phyloP scores from a whole-genome alignment of 208 protist species.

The Porcisia hertigi region DNA sequence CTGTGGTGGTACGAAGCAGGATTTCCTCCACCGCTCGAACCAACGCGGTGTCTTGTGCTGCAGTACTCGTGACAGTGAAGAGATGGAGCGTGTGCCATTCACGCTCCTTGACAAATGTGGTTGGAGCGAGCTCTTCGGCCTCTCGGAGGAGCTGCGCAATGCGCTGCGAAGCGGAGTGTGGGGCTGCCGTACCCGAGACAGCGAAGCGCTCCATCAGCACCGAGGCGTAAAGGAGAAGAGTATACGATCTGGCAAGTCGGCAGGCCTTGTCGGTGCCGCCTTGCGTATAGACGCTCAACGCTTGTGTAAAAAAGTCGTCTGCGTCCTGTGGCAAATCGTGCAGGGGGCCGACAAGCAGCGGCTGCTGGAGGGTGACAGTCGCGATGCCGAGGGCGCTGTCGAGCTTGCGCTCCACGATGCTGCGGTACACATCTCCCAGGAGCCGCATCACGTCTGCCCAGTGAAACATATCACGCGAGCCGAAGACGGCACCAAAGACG shows the following conservation, averaged over 20 bases:
- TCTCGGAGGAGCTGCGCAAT: slow-evolving; percentile 46
- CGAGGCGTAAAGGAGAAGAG: slow-evolving; percentile 47
- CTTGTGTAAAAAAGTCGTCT: slow-evolving; percentile 45
- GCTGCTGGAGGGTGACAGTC: slow-evolving; percentile 33
- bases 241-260: slow-evolving; percentile 29
- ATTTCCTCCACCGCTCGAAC: slow-evolving; percentile 38
- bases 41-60: slow-evolving; percentile 26
- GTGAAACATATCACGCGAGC: slow-evolving; percentile 31
- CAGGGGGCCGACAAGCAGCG: slow-evolving; percentile 47
- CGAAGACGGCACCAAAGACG: slow-evolving; percentile 54
- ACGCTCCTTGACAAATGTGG: slow-evolving; percentile 7
- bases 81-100: slow-evolving; percentile 74
- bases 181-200: slow-evolving; percentile 33
- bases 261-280: slow-evolving; percentile 37
- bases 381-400: slow-evolving; percentile 19
- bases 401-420: slow-evolving; percentile 55
- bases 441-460: slow-evolving; percentile 42
- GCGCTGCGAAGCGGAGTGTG: slow-evolving; percentile 32
- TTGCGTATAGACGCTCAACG: slow-evolving; percentile 55
- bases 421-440: slow-evolving; percentile 64
- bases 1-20: slow-evolving; percentile 22
- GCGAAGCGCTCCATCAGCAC: slow-evolving; percentile 40
- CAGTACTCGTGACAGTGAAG: slow-evolving; percentile 35
- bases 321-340: slow-evolving; percentile 47
- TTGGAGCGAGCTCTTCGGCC: slow-evolving; percentile 28